A percentile compares a stretch with the other conserved stretches of the same genome.
Evolutionary conservation across 78 protist genomes (phyloP).

Genomic region (Dictyostelium firmibasis): DNA sequence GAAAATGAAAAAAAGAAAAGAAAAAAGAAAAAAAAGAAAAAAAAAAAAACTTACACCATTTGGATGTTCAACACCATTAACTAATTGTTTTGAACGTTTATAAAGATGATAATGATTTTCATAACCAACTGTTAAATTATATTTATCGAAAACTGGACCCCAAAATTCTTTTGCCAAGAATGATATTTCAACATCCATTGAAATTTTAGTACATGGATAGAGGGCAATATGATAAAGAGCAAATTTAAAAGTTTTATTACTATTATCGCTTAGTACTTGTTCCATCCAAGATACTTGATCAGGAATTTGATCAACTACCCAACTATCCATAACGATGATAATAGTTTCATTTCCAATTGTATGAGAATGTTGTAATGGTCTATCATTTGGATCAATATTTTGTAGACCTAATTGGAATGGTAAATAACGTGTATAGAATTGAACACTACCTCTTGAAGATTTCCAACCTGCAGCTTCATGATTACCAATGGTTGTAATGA

Average conservation of each 20-base stretch:
- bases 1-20: no score
- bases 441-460: background rate
- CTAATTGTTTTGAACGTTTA: constrained; percentile 62
- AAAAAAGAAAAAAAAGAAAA: no score
- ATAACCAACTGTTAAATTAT: constrained; percentile 68
- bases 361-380: constrained; percentile 29
- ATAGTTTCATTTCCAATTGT: constrained; percentile 18
- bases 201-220: constrained; percentile 47
- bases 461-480: constrained; percentile 74
- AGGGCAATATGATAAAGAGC: constrained; percentile 64
- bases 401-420: constrained; percentile 51
- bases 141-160: constrained; percentile 48
- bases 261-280: background rate
- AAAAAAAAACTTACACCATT: background rate
- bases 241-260: constrained; percentile 7
- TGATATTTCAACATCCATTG: constrained; percentile 28
- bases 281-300: constrained; percentile 18
- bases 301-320: background rate
- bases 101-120: constrained; percentile 84
- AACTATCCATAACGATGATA: constrained; percentile 29
- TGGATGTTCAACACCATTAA: background rate
- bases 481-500: constrained; percentile 64
- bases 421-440: constrained; percentile 41
- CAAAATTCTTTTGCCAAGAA: constrained; percentile 13
- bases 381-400: background rate